Evolutionary conservation across 768 basidiomycete species (phyloP).

Genomic region (Boletales sp.): DNA sequence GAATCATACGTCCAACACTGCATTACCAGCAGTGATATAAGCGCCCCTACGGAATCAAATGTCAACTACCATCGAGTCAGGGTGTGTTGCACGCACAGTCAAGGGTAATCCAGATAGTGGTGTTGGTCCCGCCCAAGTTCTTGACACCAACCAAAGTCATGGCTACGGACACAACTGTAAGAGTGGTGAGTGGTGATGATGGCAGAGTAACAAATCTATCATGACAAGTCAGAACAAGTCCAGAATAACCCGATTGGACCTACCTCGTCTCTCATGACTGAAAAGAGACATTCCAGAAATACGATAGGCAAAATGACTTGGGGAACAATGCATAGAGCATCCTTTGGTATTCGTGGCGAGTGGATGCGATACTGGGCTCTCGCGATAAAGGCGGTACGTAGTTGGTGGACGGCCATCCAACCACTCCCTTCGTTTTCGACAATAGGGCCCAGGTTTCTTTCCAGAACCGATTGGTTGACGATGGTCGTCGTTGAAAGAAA

Average conservation of each 20-base stretch:
- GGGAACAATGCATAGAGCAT: constrained; percentile 28
- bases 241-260: background rate
- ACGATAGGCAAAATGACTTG: constrained; percentile 44
- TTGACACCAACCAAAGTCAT: constrained; percentile 50
- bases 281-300: constrained; percentile 54
- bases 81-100: constrained; percentile 42
- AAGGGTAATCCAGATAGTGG: constrained; percentile 50
- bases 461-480: constrained; percentile 8
- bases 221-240: background rate
- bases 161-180: constrained; percentile 46
- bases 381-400: background rate
- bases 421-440: constrained; percentile 41
- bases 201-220: constrained; percentile 52
- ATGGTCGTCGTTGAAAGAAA: constrained; percentile 41
- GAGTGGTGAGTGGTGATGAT: constrained; percentile 48
- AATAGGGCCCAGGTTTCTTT: background rate
- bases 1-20: constrained; percentile 56
- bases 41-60: constrained; percentile 39
- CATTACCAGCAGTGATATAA: constrained; percentile 53
- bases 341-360: background rate
- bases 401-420: constrained; percentile 51
- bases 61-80: constrained; percentile 6
- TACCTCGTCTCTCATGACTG: constrained; percentile 63
- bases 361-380: constrained; percentile 5
- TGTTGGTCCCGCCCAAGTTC: constrained; percentile 41